These are phyloP conservation scores for Candida corydali DNA, from an alignment of 805 yeast species.

Conservation along the genomic window DNA sequence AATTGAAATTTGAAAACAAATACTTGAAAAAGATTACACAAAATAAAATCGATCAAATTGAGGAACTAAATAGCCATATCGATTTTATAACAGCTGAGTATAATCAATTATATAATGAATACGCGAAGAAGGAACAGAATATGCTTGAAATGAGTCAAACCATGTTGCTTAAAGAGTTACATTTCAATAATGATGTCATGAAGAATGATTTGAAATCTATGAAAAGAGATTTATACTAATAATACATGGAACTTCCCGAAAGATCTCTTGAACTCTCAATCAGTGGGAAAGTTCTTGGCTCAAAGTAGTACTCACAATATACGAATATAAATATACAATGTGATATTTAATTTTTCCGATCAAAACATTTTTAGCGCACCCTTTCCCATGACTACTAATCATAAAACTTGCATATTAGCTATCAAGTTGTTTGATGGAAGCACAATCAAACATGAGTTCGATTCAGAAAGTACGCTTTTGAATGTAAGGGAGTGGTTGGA, in stretches of 20 bases:
- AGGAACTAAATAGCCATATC: constrained; percentile 22
- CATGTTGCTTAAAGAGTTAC: constrained; percentile 8
- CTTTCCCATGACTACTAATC: no score
- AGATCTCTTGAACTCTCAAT: no score
- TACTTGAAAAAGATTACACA: constrained; percentile 22
- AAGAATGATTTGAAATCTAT: constrained; percentile 11
- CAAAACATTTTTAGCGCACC: no score
- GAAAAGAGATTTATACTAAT: no score
- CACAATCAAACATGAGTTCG: constrained; percentile 50
- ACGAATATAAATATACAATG: no score
- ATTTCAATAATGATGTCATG: constrained; percentile 7
- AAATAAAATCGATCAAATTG: constrained; percentile 15
- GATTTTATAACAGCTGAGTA: constrained; percentile 20
- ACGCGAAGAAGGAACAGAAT: constrained; percentile 2
- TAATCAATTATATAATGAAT: constrained; percentile 8
- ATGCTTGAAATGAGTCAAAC: constrained; percentile 3
- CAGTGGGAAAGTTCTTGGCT: no score
- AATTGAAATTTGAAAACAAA: constrained; percentile 31
- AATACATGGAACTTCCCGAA: no score
- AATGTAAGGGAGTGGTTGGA: constrained; percentile 64
- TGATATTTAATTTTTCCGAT: no score
- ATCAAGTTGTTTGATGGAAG: constrained; percentile 67
- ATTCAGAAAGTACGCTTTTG: constrained; percentile 40
- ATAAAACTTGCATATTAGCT: constrained; percentile 39
- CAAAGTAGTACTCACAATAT: no score